phyloP scores from a whole-genome alignment of 2,329 filamentous ascomycete species.

The Diplodia corticola region DNA sequence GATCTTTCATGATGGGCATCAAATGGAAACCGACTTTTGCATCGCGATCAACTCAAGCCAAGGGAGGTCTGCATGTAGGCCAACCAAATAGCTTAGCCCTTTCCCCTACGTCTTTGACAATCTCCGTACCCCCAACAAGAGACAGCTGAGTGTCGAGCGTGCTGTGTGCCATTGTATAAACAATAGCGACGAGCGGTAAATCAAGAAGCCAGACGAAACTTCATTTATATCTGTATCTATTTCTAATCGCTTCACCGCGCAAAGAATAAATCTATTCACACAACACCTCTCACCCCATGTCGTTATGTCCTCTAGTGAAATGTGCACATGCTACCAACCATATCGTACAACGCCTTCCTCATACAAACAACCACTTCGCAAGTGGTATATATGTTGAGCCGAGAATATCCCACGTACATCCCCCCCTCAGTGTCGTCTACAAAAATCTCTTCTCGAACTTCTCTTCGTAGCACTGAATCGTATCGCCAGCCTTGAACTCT shows the following conservation, averaged over 20 bases:
- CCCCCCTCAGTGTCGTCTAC: constrained; percentile 30
- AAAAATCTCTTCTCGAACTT: constrained; percentile 66
- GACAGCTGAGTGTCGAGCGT: too few species aligned
- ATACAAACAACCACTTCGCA: too few species aligned
- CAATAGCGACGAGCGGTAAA: too few species aligned
- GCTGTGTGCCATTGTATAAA: too few species aligned
- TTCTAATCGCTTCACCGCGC: too few species aligned
- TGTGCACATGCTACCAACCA: too few species aligned
- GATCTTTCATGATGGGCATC: background rate
- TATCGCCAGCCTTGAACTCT: constrained; percentile 76
- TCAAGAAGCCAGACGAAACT: too few species aligned
- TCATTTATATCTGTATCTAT: too few species aligned
- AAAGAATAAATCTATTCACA: too few species aligned
- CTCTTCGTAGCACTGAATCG: constrained; percentile 85
- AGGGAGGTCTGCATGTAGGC: background rate
- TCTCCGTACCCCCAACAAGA: background rate
- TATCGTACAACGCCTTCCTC: too few species aligned
- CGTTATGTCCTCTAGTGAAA: too few species aligned
- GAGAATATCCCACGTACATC: background rate
- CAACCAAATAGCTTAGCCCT: background rate
- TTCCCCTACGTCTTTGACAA: background rate
- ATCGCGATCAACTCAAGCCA: background rate
- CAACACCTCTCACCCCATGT: too few species aligned
- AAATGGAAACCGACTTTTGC: background rate
- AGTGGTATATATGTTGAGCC: background rate